Evolutionary conservation across 306 rosid genomes (phyloP).

Genomic region (Boehmeria nivea): DNA sequence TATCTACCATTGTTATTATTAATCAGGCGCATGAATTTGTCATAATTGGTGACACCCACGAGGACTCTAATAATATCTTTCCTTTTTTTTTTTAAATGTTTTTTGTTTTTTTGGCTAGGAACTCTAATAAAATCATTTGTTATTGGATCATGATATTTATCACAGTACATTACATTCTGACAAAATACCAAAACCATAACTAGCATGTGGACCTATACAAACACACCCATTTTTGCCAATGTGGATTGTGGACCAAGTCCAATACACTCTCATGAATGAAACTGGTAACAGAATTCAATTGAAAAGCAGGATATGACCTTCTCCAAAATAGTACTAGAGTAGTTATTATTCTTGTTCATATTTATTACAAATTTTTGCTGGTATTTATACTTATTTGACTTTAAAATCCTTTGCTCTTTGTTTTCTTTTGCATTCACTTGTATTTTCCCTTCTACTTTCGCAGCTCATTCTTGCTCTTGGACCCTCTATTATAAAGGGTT

Average conservation of each 20-base stretch:
- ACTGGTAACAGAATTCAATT: background rate
- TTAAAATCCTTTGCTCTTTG: background rate
- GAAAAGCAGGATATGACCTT: too few species aligned
- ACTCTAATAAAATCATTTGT: too few species aligned
- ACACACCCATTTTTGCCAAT: background rate
- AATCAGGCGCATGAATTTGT: background rate
- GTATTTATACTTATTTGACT: background rate
- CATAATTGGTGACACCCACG: background rate
- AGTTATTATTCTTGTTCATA: background rate
- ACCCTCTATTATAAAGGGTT: background rate
- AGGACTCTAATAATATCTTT: background rate
- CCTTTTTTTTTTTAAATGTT: too few species aligned
- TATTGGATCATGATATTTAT: background rate
- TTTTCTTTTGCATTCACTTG: background rate
- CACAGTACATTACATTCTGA: background rate
- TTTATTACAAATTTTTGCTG: background rate
- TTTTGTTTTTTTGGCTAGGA: too few species aligned
- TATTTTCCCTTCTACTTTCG: background rate
- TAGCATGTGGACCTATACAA: background rate
- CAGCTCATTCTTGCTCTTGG: background rate
- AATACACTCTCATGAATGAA: background rate
- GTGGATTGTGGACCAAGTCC: conserved; percentile 1
- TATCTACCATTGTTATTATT: too few species aligned
- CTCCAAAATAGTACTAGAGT: background rate
- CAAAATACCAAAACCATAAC: too few species aligned